Base-by-base conservation (phyloP, 768 basidiomycete species). In the Suillus subaureus region DNA sequence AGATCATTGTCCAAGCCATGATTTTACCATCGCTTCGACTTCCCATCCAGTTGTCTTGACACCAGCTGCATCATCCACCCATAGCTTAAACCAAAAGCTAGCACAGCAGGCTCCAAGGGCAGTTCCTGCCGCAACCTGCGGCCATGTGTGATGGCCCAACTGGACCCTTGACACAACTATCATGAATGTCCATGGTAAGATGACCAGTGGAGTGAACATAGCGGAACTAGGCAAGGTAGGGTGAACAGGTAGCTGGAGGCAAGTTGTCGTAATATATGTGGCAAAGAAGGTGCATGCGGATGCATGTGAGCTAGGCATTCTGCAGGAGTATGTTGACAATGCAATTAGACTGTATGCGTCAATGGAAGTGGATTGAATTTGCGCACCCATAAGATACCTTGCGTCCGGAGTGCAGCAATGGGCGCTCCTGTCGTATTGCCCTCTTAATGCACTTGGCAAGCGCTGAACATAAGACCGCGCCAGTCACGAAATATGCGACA, bases 301-400 rank as follows among this genome's bases (percentile, higher is more conserved):
- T 13, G 92, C 89, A 74, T 94, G 92, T 6, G 92, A 93, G 67
- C 89, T 91, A 6, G 92, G 92, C 92, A 94, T 93, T 15, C 92
- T 93, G 72, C 57, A 65, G 16, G 28, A 8, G 33, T 8, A 23
- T 68, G 21, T n/a, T 33, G 55, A 35, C 23, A 35, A 13, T 61
- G 45, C 8, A 28, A 60, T 60, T 12, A 60, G 39, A 42, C 18
- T 21, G 1, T 58, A 28, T 42, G 26, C 6, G 3, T 12, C 39
- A 16, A 1, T 28, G 39, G 11, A 55, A 11, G 9, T 33, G 47
- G n/a, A 54, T 63, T 42, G 28, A 57, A 28, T 39, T n/a, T 8
- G 13, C 85, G 58, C 71, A 93, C 92, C 92, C 92, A 72, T 90
- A 94, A 4, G 87, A 80, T 61, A 79, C 78, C 72, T 89, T 91